Evolutionary conservation across 2,329 filamentous ascomycete genomes (phyloP).

Genomic region (Allantophomopsis cytisporea): DNA sequence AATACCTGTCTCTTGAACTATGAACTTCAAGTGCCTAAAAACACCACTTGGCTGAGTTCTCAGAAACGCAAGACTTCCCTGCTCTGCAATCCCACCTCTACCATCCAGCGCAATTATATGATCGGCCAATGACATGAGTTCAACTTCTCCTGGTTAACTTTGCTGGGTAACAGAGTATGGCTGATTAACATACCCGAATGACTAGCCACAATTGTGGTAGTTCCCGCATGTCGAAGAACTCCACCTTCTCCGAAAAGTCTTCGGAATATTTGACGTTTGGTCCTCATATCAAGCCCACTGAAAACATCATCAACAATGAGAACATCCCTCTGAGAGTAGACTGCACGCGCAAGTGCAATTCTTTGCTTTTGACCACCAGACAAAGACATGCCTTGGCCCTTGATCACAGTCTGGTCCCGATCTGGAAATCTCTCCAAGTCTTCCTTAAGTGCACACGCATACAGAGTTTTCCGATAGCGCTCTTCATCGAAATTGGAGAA

Average conservation of each 20-base stretch:
- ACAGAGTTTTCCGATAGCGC: slow-evolving; percentile 6
- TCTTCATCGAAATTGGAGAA: slow-evolving; percentile 2
- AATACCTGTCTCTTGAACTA: slow-evolving; percentile 8
- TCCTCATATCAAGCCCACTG: slow-evolving; percentile 8
- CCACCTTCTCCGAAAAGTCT: slow-evolving; percentile 3
- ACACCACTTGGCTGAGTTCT: slow-evolving; percentile 19
- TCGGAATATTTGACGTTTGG: slow-evolving; percentile 4
- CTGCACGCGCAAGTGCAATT: slow-evolving; percentile 6
- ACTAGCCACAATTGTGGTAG: slow-evolving; percentile 21
- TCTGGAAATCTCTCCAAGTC: slow-evolving; percentile 11
- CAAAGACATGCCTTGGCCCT: slow-evolving; percentile 11
- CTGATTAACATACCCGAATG: slow-evolving; percentile 5
- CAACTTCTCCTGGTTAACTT: not conserved
- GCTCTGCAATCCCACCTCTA: slow-evolving; percentile 21
- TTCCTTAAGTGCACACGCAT: slow-evolving; percentile 6
- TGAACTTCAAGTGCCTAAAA: too few relatives aligned
- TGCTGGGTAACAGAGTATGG: too few relatives aligned
- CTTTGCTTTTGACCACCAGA: slow-evolving; percentile 8
- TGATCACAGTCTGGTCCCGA: slow-evolving; percentile 12
- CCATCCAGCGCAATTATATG: slow-evolving; percentile 21
- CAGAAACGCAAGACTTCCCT: slow-evolving; percentile 21
- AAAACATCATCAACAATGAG: slow-evolving; percentile 10
- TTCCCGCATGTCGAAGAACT: slow-evolving; percentile 8
- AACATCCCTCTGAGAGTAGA: slow-evolving; percentile 6
- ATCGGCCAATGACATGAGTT: slow-evolving; percentile 20